phyloP scores from a whole-genome alignment of 2,329 filamentous ascomycete species.

The Calonectria hongkongensis region DNA sequence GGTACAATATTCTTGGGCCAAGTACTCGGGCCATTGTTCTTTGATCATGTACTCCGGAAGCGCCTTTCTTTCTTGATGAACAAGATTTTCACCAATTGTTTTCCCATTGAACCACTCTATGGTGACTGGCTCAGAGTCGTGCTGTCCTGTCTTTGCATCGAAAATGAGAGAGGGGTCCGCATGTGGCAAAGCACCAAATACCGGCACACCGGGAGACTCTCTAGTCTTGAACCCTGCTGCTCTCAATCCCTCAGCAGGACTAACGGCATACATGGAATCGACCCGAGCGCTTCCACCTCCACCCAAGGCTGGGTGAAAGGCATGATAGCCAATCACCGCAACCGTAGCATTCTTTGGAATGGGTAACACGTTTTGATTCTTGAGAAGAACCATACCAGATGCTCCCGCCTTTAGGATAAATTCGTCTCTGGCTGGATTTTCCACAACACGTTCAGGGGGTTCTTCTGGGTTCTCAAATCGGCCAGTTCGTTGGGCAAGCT shows the following conservation, averaged over 20 bases:
- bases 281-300: constrained; percentile 46
- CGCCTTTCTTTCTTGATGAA: constrained; percentile 22
- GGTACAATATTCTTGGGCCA: constrained; percentile 35
- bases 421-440: constrained; percentile 47
- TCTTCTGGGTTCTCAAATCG: constrained; percentile 38
- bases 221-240: constrained; percentile 10
- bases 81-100: constrained; percentile 35
- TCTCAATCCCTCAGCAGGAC: constrained; percentile 23
- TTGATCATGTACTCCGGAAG: constrained; percentile 44
- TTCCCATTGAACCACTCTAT: constrained; percentile 38
- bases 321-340: constrained; percentile 54
- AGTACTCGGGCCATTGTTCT: constrained; percentile 39
- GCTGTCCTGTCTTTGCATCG: background rate
- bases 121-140: constrained; percentile 6
- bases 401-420: constrained; percentile 33
- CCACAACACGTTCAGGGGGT: constrained; percentile 30
- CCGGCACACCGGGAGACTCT: constrained; percentile 24
- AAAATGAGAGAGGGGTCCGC: constrained; percentile 23
- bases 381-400: constrained; percentile 71
- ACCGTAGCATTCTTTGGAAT: constrained; percentile 55
- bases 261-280: constrained; percentile 18
- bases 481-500: constrained; percentile 21
- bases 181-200: constrained; percentile 34
- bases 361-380: constrained; percentile 76
- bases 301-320: constrained; percentile 50